Evolutionary conservation across 345 rosid species (phyloP), one percentile per base, ranked within the genome.

Genomic region (Viola odorata): DNA sequence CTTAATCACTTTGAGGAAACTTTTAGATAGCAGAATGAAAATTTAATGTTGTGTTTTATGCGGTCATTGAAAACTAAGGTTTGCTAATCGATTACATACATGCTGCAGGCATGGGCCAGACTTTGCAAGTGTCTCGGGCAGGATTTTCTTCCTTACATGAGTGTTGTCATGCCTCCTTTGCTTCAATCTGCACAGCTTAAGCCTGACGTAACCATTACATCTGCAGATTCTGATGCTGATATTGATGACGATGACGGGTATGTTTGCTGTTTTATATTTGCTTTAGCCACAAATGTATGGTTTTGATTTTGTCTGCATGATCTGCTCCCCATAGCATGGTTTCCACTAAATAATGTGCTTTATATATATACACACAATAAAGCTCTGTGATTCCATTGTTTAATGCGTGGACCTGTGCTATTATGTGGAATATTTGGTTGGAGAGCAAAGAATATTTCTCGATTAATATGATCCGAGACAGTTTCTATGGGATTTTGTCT

Each of bases 101-200:
- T 75, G 42, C 66, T 70, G 41, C 69, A 94, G 97, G 97, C 96
- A 41, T 94, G 99, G 99, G 99, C 97, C 55, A 86, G 99, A 65
- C 96, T 94, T 49, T 94, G 99, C 89, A 90, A 90, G 72, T 94
- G 99, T 73, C 75, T 94, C 64, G 97, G 97, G 49, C 95, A 88
- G 75, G 99, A 94, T 73, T 94, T 94, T 75, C 89, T 90, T 66
- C 99, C 99, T 23, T 94, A 94, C 68, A 88, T 94, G 99, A 81
- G 75, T 47, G 89, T 88, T 72, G 99, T 94, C 61, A 94, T 94
- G 97, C 99, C 99, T 37, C 92, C 96, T 60, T 72, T 94, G 73
- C 95, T 94, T 15, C 95, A 71, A 71, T 94, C 99, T 77, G 96
- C 99, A 68, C 95, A 94, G 66, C 91, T 94, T 54, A 88, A 94